A percentile compares a stretch with the other conserved stretches of the same genome.
Conservation (phyloP, 257 asterid species). For the Leptodermis oblonga region DNA sequence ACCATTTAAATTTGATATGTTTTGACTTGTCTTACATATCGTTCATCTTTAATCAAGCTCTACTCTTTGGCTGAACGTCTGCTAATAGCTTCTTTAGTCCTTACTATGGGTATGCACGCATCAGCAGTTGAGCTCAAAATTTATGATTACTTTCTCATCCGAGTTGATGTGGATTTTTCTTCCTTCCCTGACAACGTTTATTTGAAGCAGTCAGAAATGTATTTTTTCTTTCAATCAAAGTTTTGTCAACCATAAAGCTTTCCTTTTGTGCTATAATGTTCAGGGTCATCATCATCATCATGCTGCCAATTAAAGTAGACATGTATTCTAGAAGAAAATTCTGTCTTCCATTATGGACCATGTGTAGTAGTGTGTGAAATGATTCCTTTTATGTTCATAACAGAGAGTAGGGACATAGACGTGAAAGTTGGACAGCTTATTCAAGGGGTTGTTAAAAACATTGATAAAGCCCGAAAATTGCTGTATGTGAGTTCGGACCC, state of each 20-base stretch:
- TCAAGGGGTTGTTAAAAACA: slow-evolving; percentile 75
- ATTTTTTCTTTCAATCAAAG: no score
- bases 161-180: neutral
- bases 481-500: slow-evolving; percentile 72
- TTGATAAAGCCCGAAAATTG: slow-evolving; percentile 70
- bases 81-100: neutral
- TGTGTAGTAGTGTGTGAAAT: neutral
- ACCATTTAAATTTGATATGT: neutral
- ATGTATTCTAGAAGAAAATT: neutral
- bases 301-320: neutral
- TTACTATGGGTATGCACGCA: neutral
- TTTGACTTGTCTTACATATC: neutral
- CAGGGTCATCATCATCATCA: neutral
- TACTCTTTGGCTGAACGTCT: neutral
- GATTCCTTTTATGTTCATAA: slow-evolving; percentile 13
- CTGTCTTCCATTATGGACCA: neutral
- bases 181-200: neutral
- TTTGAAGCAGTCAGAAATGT: neutral
- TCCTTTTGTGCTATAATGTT: neutral
- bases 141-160: neutral
- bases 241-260: neutral
- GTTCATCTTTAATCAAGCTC: neutral
- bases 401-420: slow-evolving; percentile 42
- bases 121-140: neutral
- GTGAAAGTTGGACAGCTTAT: slow-evolving; percentile 57